Base-by-base conservation (phyloP, 768 basidiomycete genomes). In the Trametes sanguinea region DNA sequence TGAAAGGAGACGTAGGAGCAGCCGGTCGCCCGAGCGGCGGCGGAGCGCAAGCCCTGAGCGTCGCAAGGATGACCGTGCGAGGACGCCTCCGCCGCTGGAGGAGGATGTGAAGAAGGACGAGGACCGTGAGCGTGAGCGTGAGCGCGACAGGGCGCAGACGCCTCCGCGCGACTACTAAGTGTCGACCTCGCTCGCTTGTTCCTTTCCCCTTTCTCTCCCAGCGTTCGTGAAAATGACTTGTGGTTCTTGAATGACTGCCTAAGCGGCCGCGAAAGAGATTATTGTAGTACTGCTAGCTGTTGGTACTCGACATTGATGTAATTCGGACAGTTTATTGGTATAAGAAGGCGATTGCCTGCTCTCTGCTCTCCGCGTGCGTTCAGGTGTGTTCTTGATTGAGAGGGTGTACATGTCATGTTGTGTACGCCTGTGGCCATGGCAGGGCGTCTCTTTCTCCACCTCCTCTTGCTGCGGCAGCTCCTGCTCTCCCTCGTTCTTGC, bases 31-130 rank as follows among this genome's bases (percentile, higher is more conserved):
- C 81, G 61, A 80, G 80, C 73, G 72, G 73, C 11, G 76, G 78
- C 14, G 57, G 68, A 78, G 80, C 72, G 72, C 74, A 13, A 76
- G 79, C 9, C 81, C 81, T 2, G 75, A 77, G 48, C 76, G 76
- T 65, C 76, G 75, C 61, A 72, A 69, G 51, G 78, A 82, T 6
- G 84, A 84, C 52, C 76, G 77, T 60, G 81, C 82, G 29, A 79
- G 80, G 72, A 84, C 86, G 48, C 85, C 82, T n/a, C 81, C 84
- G 53, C 78, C 79, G 5, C 67, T 69, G 59, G 77, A 78, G 57
- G 77, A 80, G 10, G 68, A 63, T 48, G 79, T 79, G 64, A 75
- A 79, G 64, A 75, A 79, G 64, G 79, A 80, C 16, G 81, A 79
- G 6, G 85, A 62, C 6, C 51, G 53, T 44, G 57, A 63, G 57